Evolutionary conservation across 1,284 basidiomycete species (phyloP), one percentile per base, ranked within the genome.

Genomic region (Agaricales sp.): DNA sequence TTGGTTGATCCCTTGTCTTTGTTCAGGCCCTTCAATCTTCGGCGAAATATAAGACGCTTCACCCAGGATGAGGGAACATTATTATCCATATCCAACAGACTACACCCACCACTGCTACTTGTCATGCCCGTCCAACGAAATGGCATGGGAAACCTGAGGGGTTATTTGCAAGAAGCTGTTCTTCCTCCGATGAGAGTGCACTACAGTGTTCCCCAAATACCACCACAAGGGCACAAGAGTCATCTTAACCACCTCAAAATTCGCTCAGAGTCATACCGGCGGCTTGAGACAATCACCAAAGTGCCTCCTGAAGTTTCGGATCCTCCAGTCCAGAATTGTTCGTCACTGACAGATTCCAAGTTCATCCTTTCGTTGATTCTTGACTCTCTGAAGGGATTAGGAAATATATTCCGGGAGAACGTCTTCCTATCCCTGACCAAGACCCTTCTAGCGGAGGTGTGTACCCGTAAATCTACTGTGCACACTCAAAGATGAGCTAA

Each of bases 131-230:
- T 41, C n/a, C n/a, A 41, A 20, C 13, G 26, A 43, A 43, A 41
- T 49, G 65, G 58, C 48, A 68, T 66, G n/a, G 63, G 73, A 57
- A 74, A 78, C 53, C 62, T 81, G 14, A 62, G 63, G 49, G 58
- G 63, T 52, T 79, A 78, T 54, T 59, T 80, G 2, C 65, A 64
- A 21, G 62, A 67, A 44, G 71, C 74, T 14, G 59, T 48, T 3
- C 69, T 83, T 18, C 80, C 82, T 0, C 51, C 50, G 4, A 73
- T 83, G 67, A 55, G 55, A 14, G 61, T 68, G 38, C 61, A 64
- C 49, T 53, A 61, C 18, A 56, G 55, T 39, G 62, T 66, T n/a
- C 65, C 67, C 2, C 41, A 53, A 18, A 57, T 68, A 52, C 74
- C 74, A 14, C 63, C 67, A 1, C 48, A 56, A 4, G 71, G 70